Percentiles rank a stretch among this genome's conserved stretches.
phyloP scores from a whole-genome alignment of 192 early-diverging fungal species.

The Linnemannia elongata region DNA sequence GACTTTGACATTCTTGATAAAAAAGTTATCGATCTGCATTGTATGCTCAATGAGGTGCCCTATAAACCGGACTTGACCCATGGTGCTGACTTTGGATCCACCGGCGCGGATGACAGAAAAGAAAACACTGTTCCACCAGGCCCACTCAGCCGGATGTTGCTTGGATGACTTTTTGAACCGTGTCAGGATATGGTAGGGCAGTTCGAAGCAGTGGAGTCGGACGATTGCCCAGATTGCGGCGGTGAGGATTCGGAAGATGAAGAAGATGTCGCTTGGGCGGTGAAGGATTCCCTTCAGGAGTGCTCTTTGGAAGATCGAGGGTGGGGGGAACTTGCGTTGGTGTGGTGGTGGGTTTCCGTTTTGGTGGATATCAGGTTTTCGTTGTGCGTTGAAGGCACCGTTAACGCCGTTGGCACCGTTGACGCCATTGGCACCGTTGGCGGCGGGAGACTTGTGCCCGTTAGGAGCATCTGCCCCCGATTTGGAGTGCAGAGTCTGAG shows the following conservation, averaged over 20 bases:
- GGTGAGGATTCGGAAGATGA: constrained; percentile 1
- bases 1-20: constrained; percentile 7
- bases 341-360: constrained; percentile 2
- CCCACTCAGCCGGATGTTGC: constrained; percentile 21
- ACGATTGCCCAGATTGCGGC: constrained; percentile 20
- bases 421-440: not conserved
- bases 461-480: not conserved
- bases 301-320: constrained; percentile 35
- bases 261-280: constrained; percentile 18
- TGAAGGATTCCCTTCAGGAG: constrained; percentile 22
- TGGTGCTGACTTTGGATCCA: not conserved
- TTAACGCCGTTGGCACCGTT: not conserved
- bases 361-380: not conserved
- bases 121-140: constrained; percentile 10
- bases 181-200: constrained; percentile 29
- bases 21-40: not conserved
- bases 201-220: constrained; percentile 26
- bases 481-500: constrained; percentile 12
- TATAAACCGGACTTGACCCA: constrained; percentile 13
- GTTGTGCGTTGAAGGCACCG: not conserved
- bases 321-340: constrained; percentile 4
- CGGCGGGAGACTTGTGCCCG: not conserved
- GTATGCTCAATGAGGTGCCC: not conserved
- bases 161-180: constrained; percentile 30
- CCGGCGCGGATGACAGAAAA: constrained; percentile 8